Base-by-base conservation (phyloP, 2,329 filamentous ascomycete species). In the Didymella pomorum region DNA sequence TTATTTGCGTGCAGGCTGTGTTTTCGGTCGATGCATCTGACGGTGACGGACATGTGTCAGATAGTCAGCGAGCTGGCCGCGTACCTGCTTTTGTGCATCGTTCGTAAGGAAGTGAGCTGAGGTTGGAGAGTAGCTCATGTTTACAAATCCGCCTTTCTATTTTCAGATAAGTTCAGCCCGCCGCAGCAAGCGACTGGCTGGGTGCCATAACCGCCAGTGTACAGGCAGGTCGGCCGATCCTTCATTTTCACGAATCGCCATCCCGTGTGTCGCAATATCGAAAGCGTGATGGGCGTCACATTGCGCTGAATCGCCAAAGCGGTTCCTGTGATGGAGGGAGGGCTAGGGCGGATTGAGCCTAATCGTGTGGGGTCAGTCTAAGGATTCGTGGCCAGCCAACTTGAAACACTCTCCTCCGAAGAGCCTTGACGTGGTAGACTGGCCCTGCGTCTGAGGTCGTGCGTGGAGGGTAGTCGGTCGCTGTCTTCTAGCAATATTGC, bases 1-100 rank as follows among this genome's bases (percentile, higher is more conserved):
- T 55, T 55, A 51, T 53, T 52, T 57, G 53, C 44, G n/a, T 29
- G 49, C 41, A 21, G 58, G 45, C 44, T 49, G 47, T 47, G 51
- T 51, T 41, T 45, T 45, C 18, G 45, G 44, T 37, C 39, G 46
- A 51, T 58, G 39, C 25, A 54, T 29, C 50, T 50, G 45, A 50
- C 33, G 50, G 50, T 41, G 56, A 42, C 51, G 28, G 50, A 46
- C 42, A 54, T 55, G 52, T 60, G 52, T 59, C 56, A 54, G 51
- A 43, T 47, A 21, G 57, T 49, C 57, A 59, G 42, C 29, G 49
- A 58, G 23, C 35, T 50, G 62, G 59, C 50, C 56, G 61, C 52
- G 65, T 69, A 65, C 65, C 64, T 69, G 67, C 65, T 60, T 61
- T 20, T 50, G 49, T 39, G 29, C 23, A 28, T 21, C 28, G 33